Conservation (phyloP, 2,329 filamentous ascomycete genomes). For the Fusarium aywerte region DNA sequence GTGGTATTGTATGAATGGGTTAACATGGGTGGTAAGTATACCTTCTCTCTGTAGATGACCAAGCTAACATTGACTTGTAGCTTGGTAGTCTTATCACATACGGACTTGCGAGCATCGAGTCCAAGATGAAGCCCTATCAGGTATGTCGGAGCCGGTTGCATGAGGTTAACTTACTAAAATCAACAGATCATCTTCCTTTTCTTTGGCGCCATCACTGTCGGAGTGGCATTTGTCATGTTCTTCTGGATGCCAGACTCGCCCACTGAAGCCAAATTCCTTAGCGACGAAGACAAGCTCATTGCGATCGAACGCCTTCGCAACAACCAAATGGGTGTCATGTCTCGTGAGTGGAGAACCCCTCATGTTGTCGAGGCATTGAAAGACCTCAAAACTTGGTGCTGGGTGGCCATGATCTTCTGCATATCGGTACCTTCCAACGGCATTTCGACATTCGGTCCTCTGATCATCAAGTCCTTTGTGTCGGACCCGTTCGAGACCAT, state of each 20-base stretch:
- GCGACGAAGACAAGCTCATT: slow-evolving; percentile 61
- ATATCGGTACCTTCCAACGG: slow-evolving; percentile 69
- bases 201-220: slow-evolving; percentile 63
- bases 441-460: slow-evolving; percentile 66
- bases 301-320: slow-evolving; percentile 64
- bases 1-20: slow-evolving; percentile 71
- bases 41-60: background rate
- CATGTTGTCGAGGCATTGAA: slow-evolving; percentile 64
- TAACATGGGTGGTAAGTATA: slow-evolving; percentile 62
- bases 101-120: slow-evolving; percentile 67
- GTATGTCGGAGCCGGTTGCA: slow-evolving; percentile 35
- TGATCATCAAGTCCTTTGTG: slow-evolving; percentile 70
- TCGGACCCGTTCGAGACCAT: slow-evolving; percentile 67
- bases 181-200: slow-evolving; percentile 62
- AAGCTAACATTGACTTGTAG: slow-evolving; percentile 36
- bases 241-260: slow-evolving; percentile 62
- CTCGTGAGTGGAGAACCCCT: slow-evolving; percentile 61
- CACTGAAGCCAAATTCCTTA: slow-evolving; percentile 62
- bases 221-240: slow-evolving; percentile 58
- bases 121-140: slow-evolving; percentile 59
- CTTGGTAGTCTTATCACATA: slow-evolving; percentile 67
- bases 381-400: slow-evolving; percentile 70
- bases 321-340: slow-evolving; percentile 66
- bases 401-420: slow-evolving; percentile 64
- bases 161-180: background rate